Evolutionary conservation across 2,329 filamentous ascomycete genomes (phyloP), one percentile per base, ranked within the genome.

Genomic region (Epichloe hybrida): DNA sequence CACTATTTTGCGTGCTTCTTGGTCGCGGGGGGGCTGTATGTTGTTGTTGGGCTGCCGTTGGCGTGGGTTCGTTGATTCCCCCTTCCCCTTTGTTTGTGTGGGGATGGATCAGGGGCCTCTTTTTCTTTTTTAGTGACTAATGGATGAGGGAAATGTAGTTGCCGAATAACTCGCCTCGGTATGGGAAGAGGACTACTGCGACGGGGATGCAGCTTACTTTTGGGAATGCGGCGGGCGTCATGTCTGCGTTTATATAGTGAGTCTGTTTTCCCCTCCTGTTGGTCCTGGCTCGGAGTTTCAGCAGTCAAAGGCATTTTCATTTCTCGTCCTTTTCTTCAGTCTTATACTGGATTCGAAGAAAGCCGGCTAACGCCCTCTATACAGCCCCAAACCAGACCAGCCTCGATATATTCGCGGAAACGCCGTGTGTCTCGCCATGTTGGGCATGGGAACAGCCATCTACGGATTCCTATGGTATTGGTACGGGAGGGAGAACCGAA

Each of bases 1-100:
- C 83, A 84, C 56, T 90, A 88, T 59, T 84, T 86, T 56, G 86
- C 69, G 56, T 88, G 84, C 54, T 84, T 89, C 63, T 68, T 91
- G n/a, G 78, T 89, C 0, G 85, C 86, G 0, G 74, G 80, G 86
- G 0, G 86, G 0, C 62, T 91, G 3, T 91, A 90, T 57, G 69
- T 78, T 23, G 64, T 75, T 3, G 75, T 79, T 4, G 75, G 76
- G 0, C 55, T 80, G 52, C 76, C 76, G 4, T 59, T 80, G n/a
- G 75, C 76, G 37, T 80, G 76, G 76, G 66, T 69, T 53, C 54
- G 62, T 59, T 8, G 11, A 46, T 5, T 5, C 21, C 20, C 20
- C 21, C 23, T 21, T 21, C 23, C 31, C 7, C 40, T 11, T 9
- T 0, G 4, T 17, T 40, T 31, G 27, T 31, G 27, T 9, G 27